A percentile compares a stretch with the other conserved stretches of the same genome.
phyloP scores from a whole-genome alignment of 1,284 basidiomycete species.

The Cryptococcus deneoformans region DNA sequence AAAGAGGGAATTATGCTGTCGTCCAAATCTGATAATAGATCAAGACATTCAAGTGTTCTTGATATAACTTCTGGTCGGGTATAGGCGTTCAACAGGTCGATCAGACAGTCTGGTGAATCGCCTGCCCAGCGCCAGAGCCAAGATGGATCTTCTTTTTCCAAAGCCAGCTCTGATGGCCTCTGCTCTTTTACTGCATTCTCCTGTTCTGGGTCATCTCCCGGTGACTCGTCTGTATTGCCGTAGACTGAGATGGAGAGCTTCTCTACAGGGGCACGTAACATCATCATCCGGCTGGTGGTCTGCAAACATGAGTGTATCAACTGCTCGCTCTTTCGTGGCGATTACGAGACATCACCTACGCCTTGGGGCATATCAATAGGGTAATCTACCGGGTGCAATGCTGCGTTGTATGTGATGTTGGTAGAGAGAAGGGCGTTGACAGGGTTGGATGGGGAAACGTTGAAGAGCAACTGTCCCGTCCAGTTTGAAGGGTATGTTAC shows the following conservation, averaged over 20 bases:
- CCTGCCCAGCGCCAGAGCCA: conserved; percentile 23
- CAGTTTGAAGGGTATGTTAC: conserved; percentile 16
- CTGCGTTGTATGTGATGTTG: conserved; percentile 6
- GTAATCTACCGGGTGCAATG: conserved; percentile 18
- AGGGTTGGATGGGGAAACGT: conserved; percentile 19
- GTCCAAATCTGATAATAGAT: conserved; percentile 6
- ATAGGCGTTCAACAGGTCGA: conserved; percentile 1
- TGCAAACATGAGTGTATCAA: background rate
- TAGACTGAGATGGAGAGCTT: conserved; percentile 21
- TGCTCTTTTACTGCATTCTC: background rate
- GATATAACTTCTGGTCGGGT: background rate
- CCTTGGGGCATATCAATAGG: conserved; percentile 24
- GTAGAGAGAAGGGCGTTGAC: conserved; percentile 22
- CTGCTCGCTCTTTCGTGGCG: background rate
- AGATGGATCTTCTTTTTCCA: background rate
- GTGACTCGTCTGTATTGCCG: conserved; percentile 8
- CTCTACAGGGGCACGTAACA: conserved; percentile 18
- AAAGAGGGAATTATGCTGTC: background rate
- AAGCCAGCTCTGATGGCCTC: background rate
- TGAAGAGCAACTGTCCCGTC: conserved; percentile 18
- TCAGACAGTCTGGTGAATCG: background rate
- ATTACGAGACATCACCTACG: conserved; percentile 10
- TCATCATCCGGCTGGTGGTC: conserved; percentile 23
- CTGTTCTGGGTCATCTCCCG: background rate
- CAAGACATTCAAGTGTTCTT: conserved; percentile 13